Evolutionary conservation across 306 rosid species (phyloP).

Genomic region (Carpinus viminea): DNA sequence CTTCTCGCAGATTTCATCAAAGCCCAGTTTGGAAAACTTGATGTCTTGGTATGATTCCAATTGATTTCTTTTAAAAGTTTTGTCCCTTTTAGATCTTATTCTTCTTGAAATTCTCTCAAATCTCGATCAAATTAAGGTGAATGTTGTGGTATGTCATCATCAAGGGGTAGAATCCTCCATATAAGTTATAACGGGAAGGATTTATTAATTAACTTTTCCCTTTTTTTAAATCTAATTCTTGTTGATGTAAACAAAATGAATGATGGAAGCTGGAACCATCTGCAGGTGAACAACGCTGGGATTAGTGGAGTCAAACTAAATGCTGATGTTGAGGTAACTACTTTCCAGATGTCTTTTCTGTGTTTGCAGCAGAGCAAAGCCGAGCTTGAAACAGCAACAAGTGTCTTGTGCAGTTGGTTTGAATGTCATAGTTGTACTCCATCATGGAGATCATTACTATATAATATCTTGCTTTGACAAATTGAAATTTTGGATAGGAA

Average conservation of each 20-base stretch:
- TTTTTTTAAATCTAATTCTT: background rate
- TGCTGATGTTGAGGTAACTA: conserved; percentile 34
- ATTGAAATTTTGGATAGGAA: too few relatives aligned
- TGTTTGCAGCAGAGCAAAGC: background rate
- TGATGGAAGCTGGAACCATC: background rate
- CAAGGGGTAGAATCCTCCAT: background rate
- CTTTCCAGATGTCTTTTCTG: background rate
- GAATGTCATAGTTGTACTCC: background rate
- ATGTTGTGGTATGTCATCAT: background rate
- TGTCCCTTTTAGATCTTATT: too few relatives aligned
- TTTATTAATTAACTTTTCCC: background rate
- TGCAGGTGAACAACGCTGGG: conserved; percentile 56
- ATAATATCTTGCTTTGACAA: too few relatives aligned
- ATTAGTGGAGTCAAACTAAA: conserved; percentile 28
- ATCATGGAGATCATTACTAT: background rate
- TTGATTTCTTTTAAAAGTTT: background rate
- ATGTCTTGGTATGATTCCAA: conserved; percentile 32
- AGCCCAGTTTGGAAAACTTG: conserved; percentile 33
- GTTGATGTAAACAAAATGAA: background rate
- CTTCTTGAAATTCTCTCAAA: background rate
- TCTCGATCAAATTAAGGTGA: background rate
- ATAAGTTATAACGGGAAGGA: background rate
- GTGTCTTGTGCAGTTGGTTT: background rate
- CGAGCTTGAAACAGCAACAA: background rate
- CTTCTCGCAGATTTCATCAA: conserved; percentile 29